Evolutionary conservation across 164 flowering plant species (phyloP).

Genomic region (Brasenia schreberi): DNA sequence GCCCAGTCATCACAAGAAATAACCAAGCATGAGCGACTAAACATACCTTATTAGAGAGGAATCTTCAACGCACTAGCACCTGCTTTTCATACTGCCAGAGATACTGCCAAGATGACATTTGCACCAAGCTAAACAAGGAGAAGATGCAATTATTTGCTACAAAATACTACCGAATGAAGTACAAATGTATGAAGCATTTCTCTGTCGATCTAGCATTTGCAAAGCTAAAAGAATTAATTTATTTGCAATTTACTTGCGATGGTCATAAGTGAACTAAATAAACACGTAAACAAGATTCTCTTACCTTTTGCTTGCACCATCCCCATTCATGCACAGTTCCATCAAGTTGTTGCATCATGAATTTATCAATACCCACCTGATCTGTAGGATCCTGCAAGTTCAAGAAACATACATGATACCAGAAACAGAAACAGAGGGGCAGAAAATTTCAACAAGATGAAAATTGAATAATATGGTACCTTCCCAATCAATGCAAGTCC

Average conservation of each 20-base stretch:
- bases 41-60: constrained; percentile 32
- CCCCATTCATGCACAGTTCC: constrained; percentile 47
- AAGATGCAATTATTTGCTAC: too few species aligned
- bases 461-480: constrained; percentile 11
- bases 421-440: background rate
- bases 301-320: constrained; percentile 42
- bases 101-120: constrained; percentile 36
- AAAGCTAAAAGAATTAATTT: too few species aligned
- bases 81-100: constrained; percentile 38
- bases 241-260: too few species aligned
- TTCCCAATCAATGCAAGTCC: constrained; percentile 48
- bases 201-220: too few species aligned
- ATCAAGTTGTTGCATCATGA: constrained; percentile 40
- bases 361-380: constrained; percentile 27
- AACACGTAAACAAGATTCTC: too few species aligned
- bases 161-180: too few species aligned
- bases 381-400: constrained; percentile 26
- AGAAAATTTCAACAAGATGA: background rate
- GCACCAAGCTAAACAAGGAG: constrained; percentile 26
- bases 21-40: too few species aligned
- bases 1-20: too few species aligned
- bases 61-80: constrained; percentile 28
- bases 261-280: too few species aligned
- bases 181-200: too few species aligned
- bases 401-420: too few species aligned